A percentile compares a stretch with the other conserved stretches of the same genome.
Evolutionary conservation across 2,329 filamentous ascomycete genomes (phyloP).

Genomic region (Paecilomyces dactylethromorphus): DNA sequence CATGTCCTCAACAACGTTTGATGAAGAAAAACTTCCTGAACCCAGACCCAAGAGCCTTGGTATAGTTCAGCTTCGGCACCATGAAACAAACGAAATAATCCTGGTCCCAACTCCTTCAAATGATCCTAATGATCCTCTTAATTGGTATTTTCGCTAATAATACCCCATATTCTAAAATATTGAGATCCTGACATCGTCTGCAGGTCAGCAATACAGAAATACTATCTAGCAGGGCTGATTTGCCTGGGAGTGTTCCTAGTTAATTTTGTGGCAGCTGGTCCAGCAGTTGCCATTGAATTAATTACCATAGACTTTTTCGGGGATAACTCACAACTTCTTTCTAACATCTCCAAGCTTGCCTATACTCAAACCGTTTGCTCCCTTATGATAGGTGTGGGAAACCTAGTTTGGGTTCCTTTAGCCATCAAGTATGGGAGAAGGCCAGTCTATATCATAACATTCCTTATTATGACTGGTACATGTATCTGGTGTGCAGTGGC

Average conservation of each 20-base stretch:
- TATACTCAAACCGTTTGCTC: neutral
- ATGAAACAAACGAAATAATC: slow-evolving; percentile 4
- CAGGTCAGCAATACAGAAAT: neutral
- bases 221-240: neutral
- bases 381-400: neutral
- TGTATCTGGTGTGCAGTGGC: neutral
- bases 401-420: neutral
- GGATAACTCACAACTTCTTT: neutral
- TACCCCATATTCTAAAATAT: neutral
- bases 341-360: neutral
- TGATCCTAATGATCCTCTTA: slow-evolving; percentile 11
- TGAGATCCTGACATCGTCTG: neutral
- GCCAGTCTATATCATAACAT: neutral
- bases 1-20: no score
- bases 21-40: no score
- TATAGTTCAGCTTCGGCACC: neutral
- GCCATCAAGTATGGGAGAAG: neutral
- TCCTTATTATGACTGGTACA: neutral
- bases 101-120: slow-evolving; percentile 12
- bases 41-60: neutral
- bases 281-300: neutral
- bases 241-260: neutral
- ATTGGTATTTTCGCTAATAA: slow-evolving; percentile 3
- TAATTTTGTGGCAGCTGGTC: neutral
- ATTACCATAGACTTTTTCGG: neutral